phyloP scores from a whole-genome alignment of 495 filamentous ascomycete species.

The Lasiosphaeria hispida region DNA sequence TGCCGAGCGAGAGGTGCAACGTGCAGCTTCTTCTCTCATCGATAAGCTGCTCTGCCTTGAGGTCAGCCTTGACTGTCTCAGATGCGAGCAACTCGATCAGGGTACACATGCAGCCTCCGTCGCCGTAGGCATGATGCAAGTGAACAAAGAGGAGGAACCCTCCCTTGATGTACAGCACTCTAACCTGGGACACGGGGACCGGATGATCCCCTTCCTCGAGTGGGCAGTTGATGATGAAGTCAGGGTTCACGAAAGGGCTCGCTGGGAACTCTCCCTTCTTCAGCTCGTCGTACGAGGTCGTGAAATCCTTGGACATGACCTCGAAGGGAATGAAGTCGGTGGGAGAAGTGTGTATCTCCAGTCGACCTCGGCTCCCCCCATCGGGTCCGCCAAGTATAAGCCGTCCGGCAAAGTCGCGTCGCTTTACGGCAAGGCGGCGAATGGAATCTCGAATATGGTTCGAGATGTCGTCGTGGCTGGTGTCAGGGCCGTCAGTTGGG shows the following conservation, averaged over 20 bases:
- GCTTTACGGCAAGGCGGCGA: conserved; percentile 21
- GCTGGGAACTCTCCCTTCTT: conserved; percentile 31
- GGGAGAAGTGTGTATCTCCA: neutral
- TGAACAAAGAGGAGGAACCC: conserved; percentile 35
- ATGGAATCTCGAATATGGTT: conserved; percentile 27
- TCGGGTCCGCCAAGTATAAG: conserved; percentile 22
- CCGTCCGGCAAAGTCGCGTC: conserved; percentile 35
- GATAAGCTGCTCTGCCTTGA: too few species aligned
- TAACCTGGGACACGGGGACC: conserved; percentile 32
- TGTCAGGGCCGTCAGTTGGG: conserved; percentile 27
- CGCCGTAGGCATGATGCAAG: conserved; percentile 35
- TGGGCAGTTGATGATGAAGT: conserved; percentile 20
- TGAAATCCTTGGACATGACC: neutral
- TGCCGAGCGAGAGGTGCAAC: neutral
- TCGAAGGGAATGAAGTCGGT: neutral
- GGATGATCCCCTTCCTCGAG: conserved; percentile 16
- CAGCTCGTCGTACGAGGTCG: conserved; percentile 24
- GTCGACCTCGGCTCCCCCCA: conserved; percentile 18
- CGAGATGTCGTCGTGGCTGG: conserved; percentile 19
- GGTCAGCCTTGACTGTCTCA: conserved; percentile 21
- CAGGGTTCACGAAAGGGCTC: conserved; percentile 24
- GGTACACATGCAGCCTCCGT: conserved; percentile 48
- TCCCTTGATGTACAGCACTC: conserved; percentile 30
- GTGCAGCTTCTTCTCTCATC: neutral
- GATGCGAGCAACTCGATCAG: conserved; percentile 48